phyloP scores from a whole-genome alignment of 352 stramenopile species.

The Bremia lactucae region DNA sequence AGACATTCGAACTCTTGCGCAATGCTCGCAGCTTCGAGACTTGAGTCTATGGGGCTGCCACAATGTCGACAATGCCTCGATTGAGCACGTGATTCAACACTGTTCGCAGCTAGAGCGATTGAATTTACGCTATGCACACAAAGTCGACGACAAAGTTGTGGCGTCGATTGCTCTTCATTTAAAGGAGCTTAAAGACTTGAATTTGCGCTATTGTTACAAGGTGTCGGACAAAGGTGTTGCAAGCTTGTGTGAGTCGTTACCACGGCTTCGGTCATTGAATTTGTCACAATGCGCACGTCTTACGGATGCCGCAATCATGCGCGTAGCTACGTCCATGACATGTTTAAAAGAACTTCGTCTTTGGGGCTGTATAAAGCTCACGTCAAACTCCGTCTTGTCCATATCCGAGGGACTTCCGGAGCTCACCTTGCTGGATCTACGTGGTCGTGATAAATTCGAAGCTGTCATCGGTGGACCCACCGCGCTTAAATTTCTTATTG shows the following conservation, averaged over 20 bases:
- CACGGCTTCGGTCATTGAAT: constrained; percentile 50
- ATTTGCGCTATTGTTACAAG: constrained; percentile 84
- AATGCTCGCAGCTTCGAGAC: constrained; percentile 37
- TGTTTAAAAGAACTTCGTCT: constrained; percentile 63
- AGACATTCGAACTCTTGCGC: constrained; percentile 34
- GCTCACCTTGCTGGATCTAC: constrained; percentile 62
- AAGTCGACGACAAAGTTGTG: constrained; percentile 71
- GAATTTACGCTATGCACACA: constrained; percentile 78
- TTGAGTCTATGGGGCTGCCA: constrained; percentile 70
- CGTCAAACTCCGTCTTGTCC: constrained; percentile 49
- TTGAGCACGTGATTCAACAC: constrained; percentile 43
- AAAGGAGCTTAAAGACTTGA: constrained; percentile 50
- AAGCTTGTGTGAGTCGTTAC: constrained; percentile 37
- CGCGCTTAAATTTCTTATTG: constrained; percentile 70
- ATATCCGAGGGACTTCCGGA: constrained; percentile 55
- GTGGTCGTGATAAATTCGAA: constrained; percentile 66
- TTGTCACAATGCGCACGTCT: constrained; percentile 75
- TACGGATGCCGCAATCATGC: constrained; percentile 54
- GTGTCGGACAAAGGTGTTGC: constrained; percentile 57
- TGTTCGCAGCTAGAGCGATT: constrained; percentile 38
- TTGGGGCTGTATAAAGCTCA: constrained; percentile 77
- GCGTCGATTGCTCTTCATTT: constrained; percentile 34
- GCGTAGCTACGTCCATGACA: constrained; percentile 43
- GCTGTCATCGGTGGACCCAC: constrained; percentile 63
- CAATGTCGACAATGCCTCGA: constrained; percentile 59